These are phyloP conservation scores for Platanthera guangdongensis DNA, from an alignment of 106 monocot species.

Conservation along the genomic window DNA sequence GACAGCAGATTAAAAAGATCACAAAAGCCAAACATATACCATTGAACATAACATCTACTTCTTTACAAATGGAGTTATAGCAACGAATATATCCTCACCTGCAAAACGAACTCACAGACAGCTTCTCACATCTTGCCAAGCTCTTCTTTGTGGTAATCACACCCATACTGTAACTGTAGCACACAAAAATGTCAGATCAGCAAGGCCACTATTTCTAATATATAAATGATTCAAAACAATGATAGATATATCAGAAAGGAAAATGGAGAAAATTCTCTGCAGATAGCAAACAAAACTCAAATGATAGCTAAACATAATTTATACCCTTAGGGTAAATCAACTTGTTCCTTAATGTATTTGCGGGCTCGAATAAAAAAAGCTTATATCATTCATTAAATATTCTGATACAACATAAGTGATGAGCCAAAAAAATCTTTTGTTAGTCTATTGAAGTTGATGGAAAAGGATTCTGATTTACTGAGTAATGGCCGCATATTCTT, in stretches of 20 bases:
- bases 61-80: background rate
- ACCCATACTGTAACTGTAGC: conserved; percentile 82
- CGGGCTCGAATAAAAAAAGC: background rate
- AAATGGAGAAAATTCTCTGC: background rate
- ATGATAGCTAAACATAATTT: background rate
- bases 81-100: conserved; percentile 32
- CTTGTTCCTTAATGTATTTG: background rate
- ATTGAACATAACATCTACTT: background rate
- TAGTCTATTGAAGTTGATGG: background rate
- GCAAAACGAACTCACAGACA: conserved; percentile 81
- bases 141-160: conserved; percentile 80
- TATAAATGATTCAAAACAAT: background rate
- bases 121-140: conserved; percentile 63
- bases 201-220: background rate
- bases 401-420: background rate
- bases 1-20: background rate
- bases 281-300: background rate
- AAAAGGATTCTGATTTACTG: background rate
- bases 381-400: background rate
- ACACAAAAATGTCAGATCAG: conserved; percentile 6
- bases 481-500: too few species aligned
- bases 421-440: background rate
- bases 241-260: background rate
- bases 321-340: background rate
- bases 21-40: too few species aligned